Percentiles rank a stretch among this genome's conserved stretches.
phyloP scores from a whole-genome alignment of 495 filamentous ascomycete genomes.

The Podospora tetraspora region DNA sequence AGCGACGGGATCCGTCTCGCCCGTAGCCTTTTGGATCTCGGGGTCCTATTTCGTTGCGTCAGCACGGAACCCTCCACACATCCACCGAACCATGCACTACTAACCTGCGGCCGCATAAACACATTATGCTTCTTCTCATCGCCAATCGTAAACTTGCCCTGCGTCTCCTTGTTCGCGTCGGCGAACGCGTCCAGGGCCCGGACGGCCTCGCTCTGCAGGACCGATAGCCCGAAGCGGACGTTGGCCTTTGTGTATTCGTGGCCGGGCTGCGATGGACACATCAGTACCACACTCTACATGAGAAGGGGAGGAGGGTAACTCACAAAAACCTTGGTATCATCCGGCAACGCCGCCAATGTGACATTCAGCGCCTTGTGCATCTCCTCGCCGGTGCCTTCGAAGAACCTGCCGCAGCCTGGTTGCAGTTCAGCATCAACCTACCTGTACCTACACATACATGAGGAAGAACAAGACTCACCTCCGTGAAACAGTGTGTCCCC shows the following conservation, averaged over 20 bases:
- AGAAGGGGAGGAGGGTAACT: constrained; percentile 22
- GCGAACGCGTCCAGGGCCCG: constrained; percentile 73
- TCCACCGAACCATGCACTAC: constrained; percentile 6
- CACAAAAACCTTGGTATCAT: constrained; percentile 92
- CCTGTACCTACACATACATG: neutral
- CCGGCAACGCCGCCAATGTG: constrained; percentile 71
- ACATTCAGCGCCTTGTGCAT: constrained; percentile 88
- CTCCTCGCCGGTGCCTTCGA: constrained; percentile 83
- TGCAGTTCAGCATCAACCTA: neutral
- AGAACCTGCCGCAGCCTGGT: constrained; percentile 90
- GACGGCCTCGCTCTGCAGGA: constrained; percentile 67
- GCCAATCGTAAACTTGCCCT: constrained; percentile 94
- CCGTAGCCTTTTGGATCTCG: constrained; percentile 75
- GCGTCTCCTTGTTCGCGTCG: constrained; percentile 74
- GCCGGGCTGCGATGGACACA: constrained; percentile 62
- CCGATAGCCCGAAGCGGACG: constrained; percentile 73
- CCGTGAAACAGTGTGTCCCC: constrained; percentile 95
- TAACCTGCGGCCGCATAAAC: constrained; percentile 85
- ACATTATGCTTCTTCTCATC: constrained; percentile 99
- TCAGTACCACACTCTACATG: neutral
- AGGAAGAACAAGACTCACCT: constrained; percentile 45
- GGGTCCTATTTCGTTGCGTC: constrained; percentile 58
- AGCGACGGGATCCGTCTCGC: constrained; percentile 73
- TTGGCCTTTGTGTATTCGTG: constrained; percentile 97
- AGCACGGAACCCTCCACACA: no score